These are phyloP conservation scores for Boechera stricta DNA, from an alignment of 345 rosid genomes.

Conservation along the genomic window DNA sequence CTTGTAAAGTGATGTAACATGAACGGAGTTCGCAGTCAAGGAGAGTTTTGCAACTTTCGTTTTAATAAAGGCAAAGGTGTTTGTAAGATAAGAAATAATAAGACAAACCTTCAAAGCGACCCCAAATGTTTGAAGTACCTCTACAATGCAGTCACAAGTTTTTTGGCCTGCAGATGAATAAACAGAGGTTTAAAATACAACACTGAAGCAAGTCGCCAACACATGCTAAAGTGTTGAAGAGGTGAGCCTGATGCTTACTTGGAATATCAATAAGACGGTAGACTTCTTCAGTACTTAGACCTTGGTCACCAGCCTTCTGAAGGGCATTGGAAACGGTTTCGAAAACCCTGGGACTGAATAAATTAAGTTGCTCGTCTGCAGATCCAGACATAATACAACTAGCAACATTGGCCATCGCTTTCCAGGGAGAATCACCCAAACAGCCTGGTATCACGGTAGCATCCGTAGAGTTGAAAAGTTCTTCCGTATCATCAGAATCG, in stretches of 20 bases:
- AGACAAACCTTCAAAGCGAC: conserved; percentile 74
- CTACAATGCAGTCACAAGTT: conserved; percentile 52
- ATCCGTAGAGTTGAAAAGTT: conserved; percentile 47
- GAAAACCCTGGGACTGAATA: conserved; percentile 57
- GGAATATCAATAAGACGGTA: conserved; percentile 49
- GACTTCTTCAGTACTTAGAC: conserved; percentile 71
- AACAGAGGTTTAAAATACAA: conserved; percentile 25
- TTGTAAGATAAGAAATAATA: background rate
- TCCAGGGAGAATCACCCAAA: conserved; percentile 67
- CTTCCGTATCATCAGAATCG: conserved; percentile 47
- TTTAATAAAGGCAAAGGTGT: too few relatives aligned
- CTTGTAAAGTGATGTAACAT: background rate
- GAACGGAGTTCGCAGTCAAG: background rate
- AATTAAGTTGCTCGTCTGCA: conserved; percentile 45
- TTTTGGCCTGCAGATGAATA: conserved; percentile 58
- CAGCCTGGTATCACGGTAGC: conserved; percentile 48
- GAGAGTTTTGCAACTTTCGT: too few relatives aligned
- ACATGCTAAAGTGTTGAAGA: background rate
- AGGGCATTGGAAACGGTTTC: conserved; percentile 60
- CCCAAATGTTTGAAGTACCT: conserved; percentile 85
- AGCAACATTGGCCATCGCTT: conserved; percentile 73
- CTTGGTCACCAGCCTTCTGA: conserved; percentile 95
- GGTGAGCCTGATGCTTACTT: conserved; percentile 45
- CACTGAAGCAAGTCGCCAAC: conserved; percentile 12
- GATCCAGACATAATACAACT: conserved; percentile 49